Evolutionary conservation across 306 rosid species (phyloP).

Genomic region (Psophocarpus tetragonolobus): DNA sequence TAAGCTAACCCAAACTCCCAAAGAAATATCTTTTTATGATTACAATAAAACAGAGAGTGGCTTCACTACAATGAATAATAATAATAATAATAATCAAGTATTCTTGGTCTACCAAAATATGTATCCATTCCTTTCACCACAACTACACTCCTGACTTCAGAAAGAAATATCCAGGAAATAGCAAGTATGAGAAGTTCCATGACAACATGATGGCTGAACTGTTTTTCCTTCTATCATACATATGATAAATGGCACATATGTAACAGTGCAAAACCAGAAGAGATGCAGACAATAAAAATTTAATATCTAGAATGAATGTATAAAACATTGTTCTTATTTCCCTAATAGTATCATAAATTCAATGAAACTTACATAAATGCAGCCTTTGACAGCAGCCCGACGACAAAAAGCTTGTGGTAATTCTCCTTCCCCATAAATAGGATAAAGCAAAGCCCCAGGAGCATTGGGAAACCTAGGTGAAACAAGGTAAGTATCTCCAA

Average conservation of each 20-base stretch:
- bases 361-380: slow-evolving; percentile 79
- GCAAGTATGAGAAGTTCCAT: not conserved
- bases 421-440: slow-evolving; percentile 90
- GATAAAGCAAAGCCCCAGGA: slow-evolving; percentile 79
- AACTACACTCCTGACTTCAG: not conserved
- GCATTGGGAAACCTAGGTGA: slow-evolving; percentile 72
- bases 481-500: slow-evolving; percentile 6
- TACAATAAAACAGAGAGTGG: not conserved
- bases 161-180: slow-evolving; percentile 14
- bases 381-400: slow-evolving; percentile 96
- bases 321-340: not conserved
- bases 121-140: slow-evolving; percentile 2
- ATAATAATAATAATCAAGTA: not conserved
- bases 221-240: slow-evolving; percentile 9
- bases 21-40: not conserved
- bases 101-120: not conserved
- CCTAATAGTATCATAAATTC: not conserved
- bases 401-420: slow-evolving; percentile 88
- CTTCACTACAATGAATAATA: not conserved
- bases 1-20: slow-evolving; percentile 20
- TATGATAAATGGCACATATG: not conserved
- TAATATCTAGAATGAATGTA: not conserved
- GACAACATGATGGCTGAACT: not conserved
- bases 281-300: slow-evolving; percentile 2
- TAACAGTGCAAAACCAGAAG: not conserved